Evolutionary conservation across 345 rosid genomes (phyloP), one percentile per base, ranked within the genome.

Genomic region (Rhodomyrtus tomentosa): DNA sequence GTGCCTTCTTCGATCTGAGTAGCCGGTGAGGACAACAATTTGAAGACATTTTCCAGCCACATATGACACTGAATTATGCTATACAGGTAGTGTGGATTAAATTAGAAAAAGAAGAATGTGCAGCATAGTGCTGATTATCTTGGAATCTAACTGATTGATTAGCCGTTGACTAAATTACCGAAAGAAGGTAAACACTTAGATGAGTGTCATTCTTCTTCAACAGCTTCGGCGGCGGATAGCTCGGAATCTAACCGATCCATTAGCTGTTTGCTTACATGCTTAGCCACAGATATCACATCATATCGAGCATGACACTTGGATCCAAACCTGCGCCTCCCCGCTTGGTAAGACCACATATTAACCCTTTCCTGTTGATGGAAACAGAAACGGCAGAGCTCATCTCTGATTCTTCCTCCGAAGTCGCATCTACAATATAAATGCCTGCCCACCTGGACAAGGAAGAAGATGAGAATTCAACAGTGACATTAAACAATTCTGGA

Each of bases 251-350:
- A 87, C 88, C 88, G 92, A 89, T 86, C 91, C 55, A 92, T 91
- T 29, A 97, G 89, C 86, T 91, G 91, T 90, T 93, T 95, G 29
- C 94, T 90, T 50, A 91, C 89, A 87, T 94, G 92, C 84, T 90
- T 92, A 51, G 98, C 98, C 53, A 93, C 99, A 3, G 96, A 95
- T 83, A 95, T 90, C 98, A 97, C 95, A 88, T 95, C 98, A 97
- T 95, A 88, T 95, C 98, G 36, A 93, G 94, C 84, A 97, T 89
- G 80, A 94, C 84, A 25, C 98, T 97, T 3, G 95, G 98, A 87
- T 95, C 99, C 50, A 95, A 89, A 56, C 99, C 96, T 0, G 87
- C 90, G 22, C 96, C 96, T 24, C 99, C 99, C 42, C 99, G 87
- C 88, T 96, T 97, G 55, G 91, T 90, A 87, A 95, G 87, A 42